Base-by-base conservation (phyloP, 257 asterid genomes). In the Ehretia macrophylla region DNA sequence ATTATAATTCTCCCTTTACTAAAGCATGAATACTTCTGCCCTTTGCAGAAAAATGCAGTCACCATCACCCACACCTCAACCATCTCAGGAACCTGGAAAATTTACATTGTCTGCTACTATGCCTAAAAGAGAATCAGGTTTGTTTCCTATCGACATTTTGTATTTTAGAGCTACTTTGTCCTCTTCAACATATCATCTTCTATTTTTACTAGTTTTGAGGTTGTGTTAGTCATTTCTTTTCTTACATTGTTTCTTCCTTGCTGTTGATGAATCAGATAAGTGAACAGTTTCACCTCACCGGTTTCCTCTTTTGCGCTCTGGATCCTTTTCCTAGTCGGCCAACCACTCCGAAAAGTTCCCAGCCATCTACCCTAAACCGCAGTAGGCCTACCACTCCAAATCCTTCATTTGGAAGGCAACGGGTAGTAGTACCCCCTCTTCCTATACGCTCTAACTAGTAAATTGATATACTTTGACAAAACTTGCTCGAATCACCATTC, bases 301-400 rank as follows among this genome's bases (percentile, higher is more conserved):
- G 56, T 92, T 88, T 77, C 91, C 99, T 53, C 90, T 87, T 59
- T 63, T 84, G 32, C 90, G 97, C 11, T 79, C 95, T 19, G 93
- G 83, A 46, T 86, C 98, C 35, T 71, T 87, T n/a, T 47, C 75
- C 90, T 14, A 79, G 94, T 63, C 81, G 85, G 70, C 85, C 79
- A 51, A 61, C 81, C 4, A 85, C 95, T 3, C 96, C 96, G 13
- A 92, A 78, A 68, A 69, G 76, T 65, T 88, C 97, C 17, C 75
- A 79, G 17, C 44, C 95, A 5, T 81, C 72, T 56, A 86, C 95
- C 60, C 98, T 96, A 38, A 85, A 62, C 20, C 71, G 72, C 10
- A 85, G 85, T 56, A 72, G 95, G 11, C 82, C 96, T 19, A 83
- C 84, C 58, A 91, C 95, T 53, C 98, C 90, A 16, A 85, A 78